phyloP scores from a whole-genome alignment of 164 flowering plant species.

The Dillenia suffruticosa region DNA sequence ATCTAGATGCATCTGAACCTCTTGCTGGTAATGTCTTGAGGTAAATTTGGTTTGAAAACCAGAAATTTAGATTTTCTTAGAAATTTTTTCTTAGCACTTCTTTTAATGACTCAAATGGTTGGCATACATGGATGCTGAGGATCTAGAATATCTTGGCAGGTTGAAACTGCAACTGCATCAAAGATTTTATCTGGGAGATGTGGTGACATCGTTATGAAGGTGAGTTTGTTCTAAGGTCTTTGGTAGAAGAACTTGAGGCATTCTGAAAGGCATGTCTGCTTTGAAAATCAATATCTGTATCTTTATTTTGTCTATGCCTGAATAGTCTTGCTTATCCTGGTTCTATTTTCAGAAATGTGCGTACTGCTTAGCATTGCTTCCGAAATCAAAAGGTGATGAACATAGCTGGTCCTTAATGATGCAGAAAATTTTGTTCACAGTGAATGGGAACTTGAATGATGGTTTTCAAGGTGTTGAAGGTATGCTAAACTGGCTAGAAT shows the following conservation, averaged over 20 bases:
- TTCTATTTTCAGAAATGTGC: slow-evolving; percentile 55
- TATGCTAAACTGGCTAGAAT: slow-evolving; percentile 14
- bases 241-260: too few species aligned
- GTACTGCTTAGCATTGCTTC: slow-evolving; percentile 68
- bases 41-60: too few species aligned
- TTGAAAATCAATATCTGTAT: too few species aligned
- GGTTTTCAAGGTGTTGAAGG: slow-evolving; percentile 84
- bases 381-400: slow-evolving; percentile 75
- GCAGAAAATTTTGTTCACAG: slow-evolving; percentile 57
- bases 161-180: slow-evolving; percentile 61
- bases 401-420: slow-evolving; percentile 74
- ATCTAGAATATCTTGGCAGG: slow-evolving; percentile 32
- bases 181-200: slow-evolving; percentile 57
- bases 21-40: too few species aligned
- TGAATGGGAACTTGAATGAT: slow-evolving; percentile 49
- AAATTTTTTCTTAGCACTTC: too few species aligned
- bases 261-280: background rate
- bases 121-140: too few species aligned
- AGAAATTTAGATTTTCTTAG: too few species aligned
- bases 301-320: too few species aligned
- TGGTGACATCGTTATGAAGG: slow-evolving; percentile 44
- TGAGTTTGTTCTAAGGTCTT: slow-evolving; percentile 13
- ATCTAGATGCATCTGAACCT: too few species aligned
- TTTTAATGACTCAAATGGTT: too few species aligned
- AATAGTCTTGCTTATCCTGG: too few species aligned